Conservation (phyloP, 2,329 filamentous ascomycete species). For the Fusarium domesticum region DNA sequence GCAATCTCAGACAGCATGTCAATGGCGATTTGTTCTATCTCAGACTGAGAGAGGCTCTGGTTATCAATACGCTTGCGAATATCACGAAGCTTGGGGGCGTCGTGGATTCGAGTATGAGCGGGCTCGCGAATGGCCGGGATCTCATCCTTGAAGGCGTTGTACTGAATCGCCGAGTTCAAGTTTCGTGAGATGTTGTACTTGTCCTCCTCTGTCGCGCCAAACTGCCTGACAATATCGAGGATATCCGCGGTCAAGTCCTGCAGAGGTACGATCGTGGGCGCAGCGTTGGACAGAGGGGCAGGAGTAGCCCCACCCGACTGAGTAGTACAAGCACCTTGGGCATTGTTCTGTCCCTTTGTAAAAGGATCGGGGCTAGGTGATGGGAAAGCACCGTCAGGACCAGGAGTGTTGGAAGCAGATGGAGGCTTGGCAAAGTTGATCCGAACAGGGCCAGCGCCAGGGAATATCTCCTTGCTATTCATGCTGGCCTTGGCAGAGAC, state of each 20-base stretch:
- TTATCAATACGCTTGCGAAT: conserved; percentile 98
- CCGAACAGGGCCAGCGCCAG: conserved; percentile 86
- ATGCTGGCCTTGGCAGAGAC: conserved; percentile 82
- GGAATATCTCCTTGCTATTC: conserved; percentile 98
- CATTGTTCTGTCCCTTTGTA: conserved; percentile 52
- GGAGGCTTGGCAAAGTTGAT: conserved; percentile 98
- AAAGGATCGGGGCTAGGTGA: conserved; percentile 90
- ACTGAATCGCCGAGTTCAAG: conserved; percentile 75
- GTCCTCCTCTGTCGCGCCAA: conserved; percentile 82
- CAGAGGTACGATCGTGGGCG: conserved; percentile 69
- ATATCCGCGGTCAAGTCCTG: conserved; percentile 80
- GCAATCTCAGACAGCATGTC: conserved; percentile 97
- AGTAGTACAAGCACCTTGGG: conserved; percentile 31
- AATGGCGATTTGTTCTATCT: conserved; percentile 88
- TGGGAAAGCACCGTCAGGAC: conserved; percentile 80
- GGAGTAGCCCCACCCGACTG: conserved; percentile 39
- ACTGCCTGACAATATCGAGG: conserved; percentile 78
- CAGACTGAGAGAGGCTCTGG: conserved; percentile 75
- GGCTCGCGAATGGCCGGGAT: conserved; percentile 88
- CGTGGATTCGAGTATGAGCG: conserved; percentile 82
- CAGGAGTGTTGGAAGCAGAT: conserved; percentile 83
- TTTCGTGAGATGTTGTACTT: conserved; percentile 66
- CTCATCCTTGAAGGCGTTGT: conserved; percentile 70
- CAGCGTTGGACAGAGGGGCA: conserved; percentile 34
- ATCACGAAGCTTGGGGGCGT: conserved; percentile 90